These are phyloP conservation scores for Colletotrichum sansevieriae DNA, from an alignment of 2,329 filamentous ascomycete genomes.

Conservation along the genomic window DNA sequence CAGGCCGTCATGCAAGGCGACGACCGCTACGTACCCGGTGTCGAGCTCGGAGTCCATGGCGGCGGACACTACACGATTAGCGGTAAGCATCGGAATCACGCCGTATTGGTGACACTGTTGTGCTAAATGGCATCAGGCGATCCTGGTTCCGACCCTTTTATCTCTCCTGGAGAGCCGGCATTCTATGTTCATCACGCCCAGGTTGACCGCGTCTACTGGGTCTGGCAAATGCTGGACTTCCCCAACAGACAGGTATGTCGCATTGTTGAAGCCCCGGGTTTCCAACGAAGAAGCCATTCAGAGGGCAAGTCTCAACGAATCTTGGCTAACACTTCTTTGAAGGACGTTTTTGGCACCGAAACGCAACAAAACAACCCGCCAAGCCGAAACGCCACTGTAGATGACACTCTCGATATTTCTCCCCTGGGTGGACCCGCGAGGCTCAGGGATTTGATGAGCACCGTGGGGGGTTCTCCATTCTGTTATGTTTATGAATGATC, in stretches of 20 bases:
- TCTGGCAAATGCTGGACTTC: conserved; percentile 61
- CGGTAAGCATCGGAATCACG: conserved; percentile 14
- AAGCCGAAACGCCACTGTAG: conserved; percentile 56
- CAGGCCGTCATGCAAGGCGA: conserved; percentile 53
- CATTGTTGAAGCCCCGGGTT: background rate
- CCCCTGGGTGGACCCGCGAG: conserved; percentile 51
- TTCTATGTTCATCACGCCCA: conserved; percentile 61
- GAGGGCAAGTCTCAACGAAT: background rate
- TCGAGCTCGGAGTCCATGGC: conserved; percentile 53
- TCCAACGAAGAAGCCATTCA: background rate
- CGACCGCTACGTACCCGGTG: conserved; percentile 45
- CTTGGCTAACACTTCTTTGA: background rate
- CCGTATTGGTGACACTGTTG: background rate
- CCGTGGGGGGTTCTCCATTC: conserved; percentile 55
- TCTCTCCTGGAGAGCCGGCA: conserved; percentile 58
- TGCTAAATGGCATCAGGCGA: conserved; percentile 49
- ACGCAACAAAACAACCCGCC: conserved; percentile 57
- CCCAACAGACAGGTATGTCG: conserved; percentile 49
- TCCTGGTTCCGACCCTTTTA: conserved; percentile 59
- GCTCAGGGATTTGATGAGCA: conserved; percentile 55
- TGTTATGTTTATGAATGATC: conserved; percentile 57
- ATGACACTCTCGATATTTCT: conserved; percentile 52
- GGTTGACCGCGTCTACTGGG: conserved; percentile 61
- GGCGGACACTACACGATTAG: conserved; percentile 57
- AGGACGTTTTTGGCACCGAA: conserved; percentile 55